Base-by-base conservation (phyloP, 768 basidiomycete species). In the Mycena chlorophos region DNA sequence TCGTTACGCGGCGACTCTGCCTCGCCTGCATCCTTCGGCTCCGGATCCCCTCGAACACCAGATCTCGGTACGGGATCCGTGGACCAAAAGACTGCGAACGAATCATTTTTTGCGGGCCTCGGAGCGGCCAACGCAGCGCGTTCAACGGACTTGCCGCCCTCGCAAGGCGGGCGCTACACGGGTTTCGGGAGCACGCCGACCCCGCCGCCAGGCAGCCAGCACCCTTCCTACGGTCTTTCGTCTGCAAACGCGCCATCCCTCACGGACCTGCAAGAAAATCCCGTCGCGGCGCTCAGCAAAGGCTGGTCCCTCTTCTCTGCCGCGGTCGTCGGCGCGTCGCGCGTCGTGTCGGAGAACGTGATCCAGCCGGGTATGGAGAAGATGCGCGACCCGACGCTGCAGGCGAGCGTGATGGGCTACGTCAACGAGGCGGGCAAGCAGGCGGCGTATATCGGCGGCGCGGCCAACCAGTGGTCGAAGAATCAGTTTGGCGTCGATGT, bases 291-390 rank as follows among this genome's bases (percentile, higher is more conserved):
- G 0, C 71, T 98, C 14, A 84, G 84, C 64, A 98, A 98, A 75
- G 94, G 95, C 42, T 98, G 97, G 97, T 92, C 93, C 23, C 72
- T 98, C n/a, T 88, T 99, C 67, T 89, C 92, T 26, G 81, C 89
- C 0, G 94, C 86, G 29, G 87, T 98, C 14, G 82, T 73, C 1
- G 89, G 87, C 49, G 94, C 94, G 19, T 81, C 86, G 4, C 84
- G 84, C 64, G 88, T 73, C 17, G 90, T 98, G 47, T 82, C 84
- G 61, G 90, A 94, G 67, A 88, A 84, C 62, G 89, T 98, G 40
- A 88, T 98, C 55, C 92, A 97, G 69, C 96, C 96, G 5, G 88
- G 89, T 20, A 74, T 95, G 68, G 88, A 90, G 65, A 84, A 81
- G 59, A 91, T 89, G 26, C 79, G 76, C 51, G 94, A 97, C 68